Base-by-base conservation (phyloP, 768 basidiomycete genomes). In the Pleurotus eryngii region DNA sequence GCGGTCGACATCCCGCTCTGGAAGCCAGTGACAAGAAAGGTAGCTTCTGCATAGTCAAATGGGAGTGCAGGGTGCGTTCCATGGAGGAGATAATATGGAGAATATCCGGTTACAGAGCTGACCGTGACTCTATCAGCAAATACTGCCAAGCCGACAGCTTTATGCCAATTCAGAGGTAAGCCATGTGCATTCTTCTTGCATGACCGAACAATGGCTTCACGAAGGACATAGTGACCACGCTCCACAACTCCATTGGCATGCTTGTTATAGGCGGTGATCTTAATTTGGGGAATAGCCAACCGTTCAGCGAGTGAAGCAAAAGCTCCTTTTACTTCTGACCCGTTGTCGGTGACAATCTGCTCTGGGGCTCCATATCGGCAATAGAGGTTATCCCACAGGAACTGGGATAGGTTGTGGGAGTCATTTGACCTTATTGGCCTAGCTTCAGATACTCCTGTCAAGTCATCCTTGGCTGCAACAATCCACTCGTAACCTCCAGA, bases 171-270 rank as follows among this genome's bases (percentile, higher is more conserved):
- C 46, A n/a, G 15, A 14, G 20, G 15, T 14, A 20, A n/a, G 11
- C 46, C 46, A 46, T 46, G 3, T 46, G 46, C 11, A 11, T 20
- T n/a, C 20, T 46, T 46, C 11, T n/a, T n/a, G 15, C n/a, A 46
- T n/a, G 46, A 46, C 22, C 18, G 12, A 1, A 74, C 51, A 7
- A 74, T 39, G 0, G 68, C 68, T 57, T 75, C 70, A 9, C 74
- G 39, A 7, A 74, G 58, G 1, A 49, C 65, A 14, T 57, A 67
- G 30, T 75, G 74, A 11, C 68, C 63, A 12, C 66, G 54, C 64
- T 76, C 72, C 0, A 76, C 71, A 15, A 75, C 64, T 30, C 75
- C 70, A 49, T 74, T 74, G 3, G 66, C 73, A 49, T 66, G 63
- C 1, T 67, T 68, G 54, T 76, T 75, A 54, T 74, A 75, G 1